phyloP scores from a whole-genome alignment of 306 rosid genomes.

The Pyrus betulifolia region DNA sequence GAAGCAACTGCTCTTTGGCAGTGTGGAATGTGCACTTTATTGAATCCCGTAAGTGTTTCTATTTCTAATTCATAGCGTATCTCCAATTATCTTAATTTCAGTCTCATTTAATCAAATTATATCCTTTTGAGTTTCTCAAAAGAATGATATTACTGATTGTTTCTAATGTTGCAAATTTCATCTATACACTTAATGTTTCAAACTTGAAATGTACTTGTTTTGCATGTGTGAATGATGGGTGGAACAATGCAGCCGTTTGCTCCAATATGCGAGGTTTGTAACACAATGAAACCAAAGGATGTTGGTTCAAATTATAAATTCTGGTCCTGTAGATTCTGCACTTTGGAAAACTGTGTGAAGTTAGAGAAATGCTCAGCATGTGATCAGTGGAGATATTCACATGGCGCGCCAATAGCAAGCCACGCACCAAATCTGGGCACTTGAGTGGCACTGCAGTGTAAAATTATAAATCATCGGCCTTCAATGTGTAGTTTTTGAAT shows the following conservation, averaged over 20 bases:
- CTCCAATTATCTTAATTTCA: background rate
- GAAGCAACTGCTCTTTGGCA: conserved; percentile 62
- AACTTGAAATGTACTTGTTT: background rate
- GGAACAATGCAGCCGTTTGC: conserved; percentile 52
- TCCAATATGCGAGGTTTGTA: conserved; percentile 70
- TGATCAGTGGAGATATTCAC: conserved; percentile 75
- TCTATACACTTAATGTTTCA: background rate
- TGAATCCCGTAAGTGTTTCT: conserved; percentile 59
- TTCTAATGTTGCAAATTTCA: background rate
- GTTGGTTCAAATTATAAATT: conserved; percentile 35
- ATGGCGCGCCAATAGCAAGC: conserved; percentile 39
- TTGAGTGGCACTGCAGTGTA: conserved; percentile 8
- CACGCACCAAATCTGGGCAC: conserved; percentile 35
- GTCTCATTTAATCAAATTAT: background rate
- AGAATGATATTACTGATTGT: background rate
- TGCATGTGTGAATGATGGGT: conserved; percentile 23
- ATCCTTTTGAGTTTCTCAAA: background rate
- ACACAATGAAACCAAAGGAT: conserved; percentile 55
- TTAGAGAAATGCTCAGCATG: conserved; percentile 67
- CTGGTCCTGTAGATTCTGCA: conserved; percentile 69
- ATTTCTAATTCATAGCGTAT: background rate
- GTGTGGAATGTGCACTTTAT: conserved; percentile 69
- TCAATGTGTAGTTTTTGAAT: background rate
- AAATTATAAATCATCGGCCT: background rate
- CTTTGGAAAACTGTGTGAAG: conserved; percentile 61